Evolutionary conservation across 495 filamentous ascomycete species (phyloP).

Genomic region (Talaromyces borbonicus): DNA sequence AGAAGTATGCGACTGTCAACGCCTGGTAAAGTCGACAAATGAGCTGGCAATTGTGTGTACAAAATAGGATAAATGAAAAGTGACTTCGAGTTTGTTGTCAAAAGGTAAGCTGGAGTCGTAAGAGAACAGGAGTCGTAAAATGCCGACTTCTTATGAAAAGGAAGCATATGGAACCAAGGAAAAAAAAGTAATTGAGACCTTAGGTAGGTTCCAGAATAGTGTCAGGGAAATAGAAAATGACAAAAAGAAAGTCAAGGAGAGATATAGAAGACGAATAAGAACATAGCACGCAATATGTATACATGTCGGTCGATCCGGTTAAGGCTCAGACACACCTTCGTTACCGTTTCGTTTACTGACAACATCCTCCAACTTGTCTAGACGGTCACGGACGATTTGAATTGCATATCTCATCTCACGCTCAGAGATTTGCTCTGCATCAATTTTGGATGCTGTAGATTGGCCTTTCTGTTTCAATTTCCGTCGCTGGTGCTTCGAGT

Average conservation of each 20-base stretch:
- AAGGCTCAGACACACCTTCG: conserved; percentile 8
- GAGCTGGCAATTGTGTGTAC: background rate
- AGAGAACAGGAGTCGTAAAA: background rate
- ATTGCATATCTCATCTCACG: conserved; percentile 80
- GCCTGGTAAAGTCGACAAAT: background rate
- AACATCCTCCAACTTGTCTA: conserved; percentile 64
- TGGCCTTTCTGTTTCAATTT: conserved; percentile 19
- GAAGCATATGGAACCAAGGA: too few relatives aligned
- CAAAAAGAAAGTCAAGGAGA: background rate
- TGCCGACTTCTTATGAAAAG: background rate
- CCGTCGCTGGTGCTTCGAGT: conserved; percentile 10
- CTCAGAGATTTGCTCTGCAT: conserved; percentile 65
- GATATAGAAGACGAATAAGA: background rate
- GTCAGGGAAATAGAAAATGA: too few relatives aligned
- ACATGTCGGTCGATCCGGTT: background rate
- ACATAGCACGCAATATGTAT: background rate
- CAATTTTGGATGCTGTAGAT: conserved; percentile 36
- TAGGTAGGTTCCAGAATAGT: background rate
- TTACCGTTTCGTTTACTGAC: conserved; percentile 46
- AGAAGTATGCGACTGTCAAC: background rate
- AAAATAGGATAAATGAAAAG: background rate
- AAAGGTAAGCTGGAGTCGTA: background rate
- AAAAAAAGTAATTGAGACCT: background rate
- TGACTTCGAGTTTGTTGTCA: background rate
- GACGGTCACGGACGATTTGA: conserved; percentile 68